Conservation (phyloP, 371 early-diverging fungal genomes). For the Mucor indicus region DNA sequence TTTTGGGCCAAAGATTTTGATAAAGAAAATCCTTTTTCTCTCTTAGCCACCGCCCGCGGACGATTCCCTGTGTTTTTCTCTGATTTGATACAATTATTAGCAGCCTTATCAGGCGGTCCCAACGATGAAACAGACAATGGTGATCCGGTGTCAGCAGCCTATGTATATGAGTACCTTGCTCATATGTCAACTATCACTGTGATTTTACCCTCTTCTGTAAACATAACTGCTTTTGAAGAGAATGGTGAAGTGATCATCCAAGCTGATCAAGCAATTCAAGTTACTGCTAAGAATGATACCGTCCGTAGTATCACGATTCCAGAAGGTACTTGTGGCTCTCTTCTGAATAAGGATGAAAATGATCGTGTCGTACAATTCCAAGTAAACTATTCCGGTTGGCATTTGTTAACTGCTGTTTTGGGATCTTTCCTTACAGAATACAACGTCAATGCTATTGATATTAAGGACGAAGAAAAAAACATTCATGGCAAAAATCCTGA, state of each 20-base stretch:
- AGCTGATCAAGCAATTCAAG: constrained; percentile 12
- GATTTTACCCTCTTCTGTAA: constrained; percentile 9
- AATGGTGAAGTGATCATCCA: constrained; percentile 3
- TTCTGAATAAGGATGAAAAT: constrained; percentile 13
- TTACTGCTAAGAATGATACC: constrained; percentile 6
- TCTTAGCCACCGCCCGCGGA: constrained; percentile 22
- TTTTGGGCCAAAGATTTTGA: constrained; percentile 33
- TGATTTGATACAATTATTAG: constrained; percentile 23
- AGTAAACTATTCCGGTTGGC: constrained; percentile 34
- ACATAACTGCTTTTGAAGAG: constrained; percentile 7
- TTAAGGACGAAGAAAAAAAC: constrained; percentile 17
- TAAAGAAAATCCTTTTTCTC: constrained; percentile 8
- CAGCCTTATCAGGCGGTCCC: constrained; percentile 21
- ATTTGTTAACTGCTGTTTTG: constrained; percentile 22
- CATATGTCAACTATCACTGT: constrained; percentile 18
- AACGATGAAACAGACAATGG: constrained; percentile 3
- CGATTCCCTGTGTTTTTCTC: constrained; percentile 34
- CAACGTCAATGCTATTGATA: not conserved
- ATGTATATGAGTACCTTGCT: constrained; percentile 30
- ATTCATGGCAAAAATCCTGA: constrained; percentile 20
- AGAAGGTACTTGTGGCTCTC: constrained; percentile 15
- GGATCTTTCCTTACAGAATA: constrained; percentile 13
- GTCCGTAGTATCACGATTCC: constrained; percentile 17
- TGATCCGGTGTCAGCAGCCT: constrained; percentile 9
- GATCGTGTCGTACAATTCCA: constrained; percentile 24